phyloP scores from a whole-genome alignment of 2,329 filamentous ascomycete species.

The Fonsecaea monophora region DNA sequence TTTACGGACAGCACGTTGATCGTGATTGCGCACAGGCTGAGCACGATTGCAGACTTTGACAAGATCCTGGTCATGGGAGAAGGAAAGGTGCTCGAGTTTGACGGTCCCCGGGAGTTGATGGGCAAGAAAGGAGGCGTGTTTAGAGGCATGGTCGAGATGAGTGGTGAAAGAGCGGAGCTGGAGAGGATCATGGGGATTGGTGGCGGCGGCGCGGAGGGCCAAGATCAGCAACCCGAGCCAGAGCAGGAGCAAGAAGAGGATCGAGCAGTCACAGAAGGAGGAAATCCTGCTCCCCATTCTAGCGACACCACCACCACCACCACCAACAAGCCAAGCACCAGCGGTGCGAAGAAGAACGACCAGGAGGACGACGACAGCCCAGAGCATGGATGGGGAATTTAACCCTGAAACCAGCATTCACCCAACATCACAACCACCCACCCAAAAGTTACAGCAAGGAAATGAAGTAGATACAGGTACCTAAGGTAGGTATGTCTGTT shows the following conservation, averaged over 20 bases:
- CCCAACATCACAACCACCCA: not conserved
- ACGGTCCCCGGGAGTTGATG: slow-evolving; percentile 68
- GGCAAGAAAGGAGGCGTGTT: slow-evolving; percentile 60
- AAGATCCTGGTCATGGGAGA: slow-evolving; percentile 74
- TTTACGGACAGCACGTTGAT: slow-evolving; percentile 72
- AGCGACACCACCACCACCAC: not conserved
- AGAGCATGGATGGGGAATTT: not conserved
- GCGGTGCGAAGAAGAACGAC: not conserved
- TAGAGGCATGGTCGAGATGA: slow-evolving; percentile 59
- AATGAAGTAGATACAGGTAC: too few species aligned
- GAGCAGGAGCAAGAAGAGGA: not conserved
- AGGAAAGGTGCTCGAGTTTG: slow-evolving; percentile 71
- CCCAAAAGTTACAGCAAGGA: too few species aligned
- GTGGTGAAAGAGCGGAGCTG: slow-evolving; percentile 46
- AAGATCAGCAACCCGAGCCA: not conserved
- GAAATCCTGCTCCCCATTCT: not conserved
- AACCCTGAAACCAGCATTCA: not conserved
- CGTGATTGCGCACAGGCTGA: slow-evolving; percentile 77
- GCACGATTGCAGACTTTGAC: slow-evolving; percentile 79
- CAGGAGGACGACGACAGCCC: not conserved
- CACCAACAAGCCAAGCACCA: not conserved
- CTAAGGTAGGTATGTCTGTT: too few species aligned
- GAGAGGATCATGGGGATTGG: slow-evolving; percentile 38
- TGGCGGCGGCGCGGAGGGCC: too few species aligned
- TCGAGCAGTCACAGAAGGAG: not conserved